Conservation (phyloP, 164 flowering plant species). For the Warburgia ugandensis region DNA sequence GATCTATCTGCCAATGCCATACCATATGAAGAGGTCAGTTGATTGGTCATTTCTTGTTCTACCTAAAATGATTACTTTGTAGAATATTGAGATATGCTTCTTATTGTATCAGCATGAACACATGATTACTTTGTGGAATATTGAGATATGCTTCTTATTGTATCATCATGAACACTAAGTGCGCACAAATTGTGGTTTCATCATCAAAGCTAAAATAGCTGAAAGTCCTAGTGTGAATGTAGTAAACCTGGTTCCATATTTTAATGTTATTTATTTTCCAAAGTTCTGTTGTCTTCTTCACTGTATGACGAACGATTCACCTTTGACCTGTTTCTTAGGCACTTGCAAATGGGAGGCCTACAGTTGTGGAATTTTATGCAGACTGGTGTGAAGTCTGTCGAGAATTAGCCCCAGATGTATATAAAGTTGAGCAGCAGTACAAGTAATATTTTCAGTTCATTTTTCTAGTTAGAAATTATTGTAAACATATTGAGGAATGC, state of each 20-base stretch:
- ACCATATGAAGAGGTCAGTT: constrained; percentile 75
- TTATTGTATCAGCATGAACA: too few relatives aligned
- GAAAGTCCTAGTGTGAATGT: too few relatives aligned
- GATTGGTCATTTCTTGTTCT: neutral
- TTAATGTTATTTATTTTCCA: neutral
- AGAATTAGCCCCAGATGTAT: constrained; percentile 90
- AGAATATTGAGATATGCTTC: too few relatives aligned
- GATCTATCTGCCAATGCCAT: constrained; percentile 72
- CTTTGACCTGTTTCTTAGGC: constrained; percentile 42
- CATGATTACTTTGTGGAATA: too few relatives aligned
- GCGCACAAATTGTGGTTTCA: too few relatives aligned
- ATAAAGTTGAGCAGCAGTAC: constrained; percentile 89
- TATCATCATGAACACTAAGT: too few relatives aligned
- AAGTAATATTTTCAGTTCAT: constrained; percentile 35
- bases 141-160: too few relatives aligned
- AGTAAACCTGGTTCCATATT: neutral
- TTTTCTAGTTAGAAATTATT: neutral
- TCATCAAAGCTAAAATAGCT: too few relatives aligned
- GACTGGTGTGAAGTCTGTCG: constrained; percentile 99
- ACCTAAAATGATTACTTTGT: neutral
- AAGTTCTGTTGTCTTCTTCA: neutral
- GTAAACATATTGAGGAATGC: neutral
- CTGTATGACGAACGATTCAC: neutral
- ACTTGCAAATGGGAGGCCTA: constrained; percentile 85
- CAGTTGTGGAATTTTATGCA: constrained; percentile 97